Evolutionary conservation across 257 asterid genomes (phyloP).

Genomic region (Catharanthus roseus): DNA sequence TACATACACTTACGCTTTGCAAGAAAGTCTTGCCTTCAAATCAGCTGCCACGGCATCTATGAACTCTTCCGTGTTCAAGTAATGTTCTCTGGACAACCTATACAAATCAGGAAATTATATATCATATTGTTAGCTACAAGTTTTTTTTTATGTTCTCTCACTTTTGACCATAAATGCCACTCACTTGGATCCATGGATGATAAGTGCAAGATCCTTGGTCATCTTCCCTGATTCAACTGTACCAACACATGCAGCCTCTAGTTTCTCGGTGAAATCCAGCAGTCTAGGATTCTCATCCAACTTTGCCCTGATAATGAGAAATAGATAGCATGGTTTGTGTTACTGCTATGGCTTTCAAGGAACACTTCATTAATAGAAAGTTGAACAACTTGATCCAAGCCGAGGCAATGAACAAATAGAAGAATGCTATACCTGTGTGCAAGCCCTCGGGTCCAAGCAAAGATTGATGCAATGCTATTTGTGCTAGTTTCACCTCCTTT

Average conservation of each 20-base stretch:
- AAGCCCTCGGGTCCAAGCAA: conserved; percentile 99
- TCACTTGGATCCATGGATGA: conserved; percentile 90
- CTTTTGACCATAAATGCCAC: conserved; percentile 10
- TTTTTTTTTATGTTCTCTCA: too few relatives aligned
- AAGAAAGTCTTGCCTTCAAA: conserved; percentile 67
- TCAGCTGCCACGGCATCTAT: conserved; percentile 88
- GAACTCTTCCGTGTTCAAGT: conserved; percentile 87
- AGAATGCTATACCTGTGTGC: conserved; percentile 68
- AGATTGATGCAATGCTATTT: conserved; percentile 96
- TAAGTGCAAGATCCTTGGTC: conserved; percentile 98
- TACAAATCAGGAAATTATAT: background rate
- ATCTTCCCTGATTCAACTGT: conserved; percentile 92
- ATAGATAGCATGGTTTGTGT: background rate
- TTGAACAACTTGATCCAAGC: background rate
- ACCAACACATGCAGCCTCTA: conserved; percentile 89
- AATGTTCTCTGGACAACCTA: conserved; percentile 63
- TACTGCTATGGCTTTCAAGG: background rate
- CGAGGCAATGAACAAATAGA: background rate
- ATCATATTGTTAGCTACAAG: background rate
- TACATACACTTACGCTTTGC: conserved; percentile 31
- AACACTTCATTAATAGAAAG: background rate
- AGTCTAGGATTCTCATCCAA: conserved; percentile 76
- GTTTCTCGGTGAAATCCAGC: conserved; percentile 79
- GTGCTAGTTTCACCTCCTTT: conserved; percentile 99
- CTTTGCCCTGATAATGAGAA: conserved; percentile 62